These are phyloP conservation scores for Didymella keratinophila DNA, from an alignment of 2,329 filamentous ascomycete genomes.

Conservation along the genomic window DNA sequence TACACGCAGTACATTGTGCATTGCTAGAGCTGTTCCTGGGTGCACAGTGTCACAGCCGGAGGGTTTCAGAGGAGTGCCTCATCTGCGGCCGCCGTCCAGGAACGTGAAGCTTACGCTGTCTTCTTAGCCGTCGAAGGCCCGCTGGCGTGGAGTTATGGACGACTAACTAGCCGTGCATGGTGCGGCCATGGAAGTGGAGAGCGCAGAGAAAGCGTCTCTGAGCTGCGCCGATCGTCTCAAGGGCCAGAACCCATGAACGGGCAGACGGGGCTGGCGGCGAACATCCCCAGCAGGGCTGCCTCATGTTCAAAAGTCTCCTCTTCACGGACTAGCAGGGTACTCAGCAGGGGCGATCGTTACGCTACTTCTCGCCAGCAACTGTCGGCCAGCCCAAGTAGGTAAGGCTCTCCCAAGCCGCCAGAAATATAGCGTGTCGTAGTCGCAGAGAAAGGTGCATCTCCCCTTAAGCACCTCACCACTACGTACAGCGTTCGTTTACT, in stretches of 20 bases:
- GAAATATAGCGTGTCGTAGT: conserved; percentile 41
- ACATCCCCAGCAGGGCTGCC: conserved; percentile 42
- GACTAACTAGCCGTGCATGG: conserved; percentile 35
- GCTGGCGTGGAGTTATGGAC: conserved; percentile 30
- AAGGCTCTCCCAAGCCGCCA: conserved; percentile 22
- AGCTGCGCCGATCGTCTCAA: conserved; percentile 47
- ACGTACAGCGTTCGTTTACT: conserved; percentile 26
- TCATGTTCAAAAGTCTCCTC: conserved; percentile 28
- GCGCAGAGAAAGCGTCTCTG: conserved; percentile 23
- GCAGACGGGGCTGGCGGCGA: conserved; percentile 39
- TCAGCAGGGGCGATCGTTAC: conserved; percentile 44
- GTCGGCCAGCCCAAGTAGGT: conserved; percentile 24
- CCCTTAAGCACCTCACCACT: conserved; percentile 32
- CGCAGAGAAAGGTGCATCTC: conserved; percentile 33
- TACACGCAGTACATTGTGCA: conserved; percentile 11
- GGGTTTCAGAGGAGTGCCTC: conserved; percentile 33
- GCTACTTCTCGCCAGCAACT: conserved; percentile 36
- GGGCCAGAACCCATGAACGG: conserved; percentile 45
- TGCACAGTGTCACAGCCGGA: conserved; percentile 23
- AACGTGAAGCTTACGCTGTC: conserved; percentile 39
- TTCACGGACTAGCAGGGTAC: conserved; percentile 28
- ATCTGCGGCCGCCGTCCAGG: conserved; percentile 41
- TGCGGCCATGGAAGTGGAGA: conserved; percentile 36
- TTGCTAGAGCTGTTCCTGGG: conserved; percentile 27
- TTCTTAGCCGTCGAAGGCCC: conserved; percentile 26